A percentile compares a stretch with the other conserved stretches of the same genome.
phyloP scores from a whole-genome alignment of 108 stramenopile genomes.

The Asterionellopsis glacialis region DNA sequence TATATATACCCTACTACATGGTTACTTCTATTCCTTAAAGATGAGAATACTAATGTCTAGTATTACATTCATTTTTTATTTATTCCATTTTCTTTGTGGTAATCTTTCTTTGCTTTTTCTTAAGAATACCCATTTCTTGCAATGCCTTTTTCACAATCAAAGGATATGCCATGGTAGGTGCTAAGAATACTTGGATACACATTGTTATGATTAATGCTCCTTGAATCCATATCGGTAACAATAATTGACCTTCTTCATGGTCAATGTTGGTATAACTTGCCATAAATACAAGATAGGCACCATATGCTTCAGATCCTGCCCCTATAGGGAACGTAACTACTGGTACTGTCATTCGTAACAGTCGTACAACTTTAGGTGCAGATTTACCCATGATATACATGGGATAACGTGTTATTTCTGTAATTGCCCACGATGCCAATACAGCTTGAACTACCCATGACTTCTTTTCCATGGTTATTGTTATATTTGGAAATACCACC shows the following conservation, averaged over 20 bases:
- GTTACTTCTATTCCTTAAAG: too few species aligned
- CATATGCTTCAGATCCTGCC: conserved; percentile 26
- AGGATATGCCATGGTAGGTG: conserved; percentile 48
- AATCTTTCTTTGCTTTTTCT: too few species aligned
- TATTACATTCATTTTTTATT: too few species aligned
- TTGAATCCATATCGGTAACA: conserved; percentile 16
- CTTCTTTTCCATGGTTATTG: background rate
- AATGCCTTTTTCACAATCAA: conserved; percentile 44
- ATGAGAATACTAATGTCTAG: too few species aligned
- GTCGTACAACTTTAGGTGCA: conserved; percentile 14
- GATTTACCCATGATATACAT: conserved; percentile 43
- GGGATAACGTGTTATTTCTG: conserved; percentile 48
- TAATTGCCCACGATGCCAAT: conserved; percentile 32
- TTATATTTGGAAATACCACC: conserved; percentile 12
- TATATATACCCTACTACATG: too few species aligned
- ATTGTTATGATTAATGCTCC: conserved; percentile 24
- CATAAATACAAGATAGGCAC: conserved; percentile 27
- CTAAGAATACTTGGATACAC: conserved; percentile 34
- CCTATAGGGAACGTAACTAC: conserved; percentile 44
- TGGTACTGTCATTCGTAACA: conserved; percentile 34
- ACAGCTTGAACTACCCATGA: conserved; percentile 9
- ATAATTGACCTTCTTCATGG: too few species aligned
- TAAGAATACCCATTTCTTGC: background rate
- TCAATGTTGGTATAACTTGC: too few species aligned
- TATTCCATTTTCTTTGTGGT: too few species aligned